Evolutionary conservation across 140 eudicot species (phyloP).

Genomic region (Senecio squalidus): DNA sequence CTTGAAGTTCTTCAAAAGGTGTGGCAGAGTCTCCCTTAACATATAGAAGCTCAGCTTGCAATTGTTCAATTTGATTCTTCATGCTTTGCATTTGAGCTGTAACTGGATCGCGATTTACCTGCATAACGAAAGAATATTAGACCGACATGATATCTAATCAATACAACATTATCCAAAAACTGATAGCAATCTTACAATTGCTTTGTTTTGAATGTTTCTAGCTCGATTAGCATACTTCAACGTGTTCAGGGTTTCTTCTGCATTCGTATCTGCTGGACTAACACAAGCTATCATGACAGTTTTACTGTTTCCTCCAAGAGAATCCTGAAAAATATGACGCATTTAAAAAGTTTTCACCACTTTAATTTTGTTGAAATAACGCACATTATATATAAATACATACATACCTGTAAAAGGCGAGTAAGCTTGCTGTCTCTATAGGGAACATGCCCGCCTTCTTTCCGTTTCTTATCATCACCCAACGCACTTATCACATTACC

Average conservation of each 20-base stretch:
- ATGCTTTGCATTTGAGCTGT: slow-evolving; percentile 84
- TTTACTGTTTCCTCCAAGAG: slow-evolving; percentile 97
- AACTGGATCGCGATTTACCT: slow-evolving; percentile 94
- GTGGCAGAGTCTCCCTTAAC: slow-evolving; percentile 77
- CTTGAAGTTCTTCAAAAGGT: slow-evolving; percentile 88
- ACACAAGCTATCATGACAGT: slow-evolving; percentile 98
- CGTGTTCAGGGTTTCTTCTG: slow-evolving; percentile 91
- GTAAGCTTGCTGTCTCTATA: slow-evolving; percentile 96
- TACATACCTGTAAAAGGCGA: slow-evolving; percentile 74
- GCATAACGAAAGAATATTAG: slow-evolving; percentile 13
- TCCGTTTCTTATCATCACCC: slow-evolving; percentile 90
- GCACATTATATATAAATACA: not conserved
- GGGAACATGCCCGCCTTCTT: slow-evolving; percentile 97
- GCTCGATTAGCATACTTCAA: slow-evolving; percentile 97
- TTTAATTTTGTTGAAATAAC: too few species aligned
- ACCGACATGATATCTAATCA: not conserved
- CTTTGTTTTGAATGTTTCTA: slow-evolving; percentile 96
- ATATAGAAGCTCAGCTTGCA: slow-evolving; percentile 82
- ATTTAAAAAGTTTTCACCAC: not conserved
- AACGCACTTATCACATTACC: slow-evolving; percentile 93
- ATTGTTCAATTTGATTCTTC: slow-evolving; percentile 82
- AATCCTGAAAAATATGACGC: slow-evolving; percentile 45
- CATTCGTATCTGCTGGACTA: slow-evolving; percentile 97
- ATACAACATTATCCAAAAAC: not conserved
- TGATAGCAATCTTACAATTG: slow-evolving; percentile 56